These are phyloP conservation scores for Oryza glaberrima DNA, from an alignment of 176 grass and related monocot species.

Conservation along the genomic window DNA sequence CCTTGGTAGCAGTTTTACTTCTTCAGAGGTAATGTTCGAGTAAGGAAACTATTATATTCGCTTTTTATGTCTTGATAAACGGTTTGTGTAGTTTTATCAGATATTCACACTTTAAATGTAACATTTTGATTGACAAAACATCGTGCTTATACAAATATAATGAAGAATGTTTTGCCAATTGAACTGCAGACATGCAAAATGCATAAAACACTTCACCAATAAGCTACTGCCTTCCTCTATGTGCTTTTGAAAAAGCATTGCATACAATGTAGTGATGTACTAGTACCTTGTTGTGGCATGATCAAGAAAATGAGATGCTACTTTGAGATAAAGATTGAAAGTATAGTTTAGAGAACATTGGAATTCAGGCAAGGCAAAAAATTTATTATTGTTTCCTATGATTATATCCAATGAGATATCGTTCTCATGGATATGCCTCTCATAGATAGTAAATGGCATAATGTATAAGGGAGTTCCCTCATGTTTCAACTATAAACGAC, in stretches of 20 bases:
- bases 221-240: neutral
- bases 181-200: conserved; percentile 1
- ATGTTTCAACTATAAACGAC: conserved; percentile 6
- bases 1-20: neutral
- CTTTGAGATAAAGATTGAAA: neutral
- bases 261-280: neutral
- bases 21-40: neutral
- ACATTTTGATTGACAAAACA: neutral
- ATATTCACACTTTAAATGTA: conserved; percentile 3
- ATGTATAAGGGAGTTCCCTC: neutral
- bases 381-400: neutral
- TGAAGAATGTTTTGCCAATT: neutral
- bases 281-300: too few relatives aligned
- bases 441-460: neutral
- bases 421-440: neutral
- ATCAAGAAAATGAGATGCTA: neutral
- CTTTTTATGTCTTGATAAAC: neutral
- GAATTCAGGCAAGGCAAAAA: neutral
- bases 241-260: neutral
- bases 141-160: conserved; percentile 9
- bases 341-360: neutral
- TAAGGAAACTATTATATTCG: neutral
- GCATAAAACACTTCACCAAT: neutral
- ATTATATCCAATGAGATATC: neutral
- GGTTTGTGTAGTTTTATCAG: neutral